phyloP scores from a whole-genome alignment of 768 basidiomycete species.

The Rhodosporidiobolus sp. region DNA sequence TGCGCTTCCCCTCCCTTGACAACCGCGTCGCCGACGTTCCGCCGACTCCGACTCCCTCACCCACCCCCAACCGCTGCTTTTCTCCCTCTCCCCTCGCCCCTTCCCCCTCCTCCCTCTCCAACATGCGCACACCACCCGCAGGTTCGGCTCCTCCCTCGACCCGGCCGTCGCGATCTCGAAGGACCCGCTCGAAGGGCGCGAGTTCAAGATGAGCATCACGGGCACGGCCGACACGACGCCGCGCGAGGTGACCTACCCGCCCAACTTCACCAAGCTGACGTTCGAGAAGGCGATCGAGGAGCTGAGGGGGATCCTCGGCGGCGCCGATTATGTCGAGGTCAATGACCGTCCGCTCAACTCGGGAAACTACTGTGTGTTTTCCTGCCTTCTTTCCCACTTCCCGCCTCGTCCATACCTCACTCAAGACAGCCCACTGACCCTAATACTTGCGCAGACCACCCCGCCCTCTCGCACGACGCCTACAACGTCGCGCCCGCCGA shows the following conservation, averaged over 20 bases:
- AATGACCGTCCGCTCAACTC: slow-evolving; percentile 13
- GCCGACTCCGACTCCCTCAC: no score
- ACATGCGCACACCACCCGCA: no score
- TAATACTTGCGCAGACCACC: background rate
- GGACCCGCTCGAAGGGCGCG: background rate
- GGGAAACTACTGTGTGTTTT: background rate
- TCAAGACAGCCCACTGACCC: background rate
- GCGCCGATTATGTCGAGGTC: slow-evolving; percentile 4
- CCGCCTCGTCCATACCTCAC: no score
- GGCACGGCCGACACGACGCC: background rate
- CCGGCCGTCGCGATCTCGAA: slow-evolving; percentile 7
- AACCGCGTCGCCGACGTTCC: no score
- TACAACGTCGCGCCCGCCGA: slow-evolving; percentile 3
- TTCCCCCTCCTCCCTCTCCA: background rate
- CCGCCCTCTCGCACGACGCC: slow-evolving; percentile 2
- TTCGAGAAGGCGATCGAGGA: slow-evolving; percentile 21
- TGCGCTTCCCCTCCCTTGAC: no score
- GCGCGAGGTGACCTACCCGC: slow-evolving; percentile 11
- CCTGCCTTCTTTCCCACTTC: no score
- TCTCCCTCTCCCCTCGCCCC: no score
- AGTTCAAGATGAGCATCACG: background rate
- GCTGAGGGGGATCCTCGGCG: slow-evolving; percentile 4
- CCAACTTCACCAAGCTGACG: background rate
- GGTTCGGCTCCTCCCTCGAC: slow-evolving; percentile 18
- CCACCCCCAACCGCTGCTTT: no score